Percentiles rank a stretch among this genome's conserved stretches.
Conservation (phyloP, 192 early-diverging fungal genomes). For the Backusella parvicylindrica region DNA sequence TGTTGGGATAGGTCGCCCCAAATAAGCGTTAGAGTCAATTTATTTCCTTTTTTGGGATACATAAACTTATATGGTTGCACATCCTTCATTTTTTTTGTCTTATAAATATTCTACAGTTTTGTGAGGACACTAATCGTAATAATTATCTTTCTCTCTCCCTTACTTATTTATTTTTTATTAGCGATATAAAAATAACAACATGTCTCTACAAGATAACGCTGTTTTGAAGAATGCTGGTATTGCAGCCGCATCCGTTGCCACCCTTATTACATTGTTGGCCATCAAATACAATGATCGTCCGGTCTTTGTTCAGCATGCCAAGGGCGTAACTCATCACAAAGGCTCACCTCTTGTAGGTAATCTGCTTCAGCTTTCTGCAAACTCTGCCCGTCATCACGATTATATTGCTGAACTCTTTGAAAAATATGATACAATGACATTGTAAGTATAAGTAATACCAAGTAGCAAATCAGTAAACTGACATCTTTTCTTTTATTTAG, state of each 20-base stretch:
- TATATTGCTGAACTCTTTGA: not conserved
- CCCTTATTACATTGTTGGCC: slow-evolving; percentile 1
- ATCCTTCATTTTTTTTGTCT: no score
- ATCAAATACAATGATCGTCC: slow-evolving; percentile 29
- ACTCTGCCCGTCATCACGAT: not conserved
- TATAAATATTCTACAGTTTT: no score
- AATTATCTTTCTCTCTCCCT: not conserved
- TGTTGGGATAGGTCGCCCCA: no score
- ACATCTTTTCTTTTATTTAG: not conserved
- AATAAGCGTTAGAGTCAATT: no score
- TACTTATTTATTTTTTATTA: not conserved
- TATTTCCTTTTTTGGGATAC: no score
- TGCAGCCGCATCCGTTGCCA: not conserved
- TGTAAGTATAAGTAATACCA: not conserved
- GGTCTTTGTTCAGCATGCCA: slow-evolving; percentile 8
- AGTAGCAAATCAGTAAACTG: not conserved
- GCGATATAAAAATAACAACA: not conserved
- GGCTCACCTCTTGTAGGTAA: slow-evolving; percentile 25
- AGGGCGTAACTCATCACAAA: not conserved
- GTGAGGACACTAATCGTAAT: not conserved
- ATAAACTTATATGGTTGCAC: no score
- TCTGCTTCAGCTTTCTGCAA: not conserved
- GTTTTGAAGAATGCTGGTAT: not conserved
- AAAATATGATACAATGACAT: slow-evolving; percentile 5
- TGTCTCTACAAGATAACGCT: not conserved